Evolutionary conservation across 192 early-diverging fungal genomes (phyloP).

Genomic region (Linnemannia schmuckeri): DNA sequence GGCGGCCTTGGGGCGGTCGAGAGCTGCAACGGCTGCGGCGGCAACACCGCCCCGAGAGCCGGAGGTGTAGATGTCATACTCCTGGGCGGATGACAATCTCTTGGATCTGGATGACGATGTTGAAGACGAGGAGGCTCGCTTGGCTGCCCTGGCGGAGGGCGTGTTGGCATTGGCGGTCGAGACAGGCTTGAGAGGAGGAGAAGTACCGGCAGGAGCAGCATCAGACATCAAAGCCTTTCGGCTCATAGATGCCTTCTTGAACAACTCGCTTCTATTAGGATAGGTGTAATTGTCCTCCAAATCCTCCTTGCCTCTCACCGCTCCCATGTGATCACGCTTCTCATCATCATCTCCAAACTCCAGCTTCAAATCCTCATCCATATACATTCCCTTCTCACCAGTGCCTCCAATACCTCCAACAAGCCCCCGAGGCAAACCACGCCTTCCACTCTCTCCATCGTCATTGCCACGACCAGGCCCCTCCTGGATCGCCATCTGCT

Average conservation of each 20-base stretch:
- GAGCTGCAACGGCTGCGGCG: not conserved
- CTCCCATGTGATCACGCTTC: not conserved
- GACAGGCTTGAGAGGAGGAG: not conserved
- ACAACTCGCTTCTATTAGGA: not conserved
- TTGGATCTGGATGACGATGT: too few relatives aligned
- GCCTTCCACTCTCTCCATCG: not conserved
- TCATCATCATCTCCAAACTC: too few relatives aligned
- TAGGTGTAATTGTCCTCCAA: not conserved
- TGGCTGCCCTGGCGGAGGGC: not conserved
- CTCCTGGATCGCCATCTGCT: not conserved
- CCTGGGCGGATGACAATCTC: too few relatives aligned
- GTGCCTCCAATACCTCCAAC: not conserved
- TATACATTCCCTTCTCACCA: constrained; percentile 1
- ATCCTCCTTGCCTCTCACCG: not conserved
- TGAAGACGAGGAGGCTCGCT: not conserved
- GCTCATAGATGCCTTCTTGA: constrained; percentile 10
- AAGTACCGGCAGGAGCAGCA: not conserved
- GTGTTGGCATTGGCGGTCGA: not conserved
- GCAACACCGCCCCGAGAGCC: not conserved
- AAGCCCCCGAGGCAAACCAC: not conserved
- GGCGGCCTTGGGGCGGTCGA: too few relatives aligned
- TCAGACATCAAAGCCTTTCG: constrained; percentile 3
- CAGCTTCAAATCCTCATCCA: too few relatives aligned
- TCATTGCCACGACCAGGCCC: not conserved
- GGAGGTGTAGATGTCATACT: not conserved